Evolutionary conservation across 148 eudicot genomes (phyloP).

Genomic region (Chenopodium formosanum): DNA sequence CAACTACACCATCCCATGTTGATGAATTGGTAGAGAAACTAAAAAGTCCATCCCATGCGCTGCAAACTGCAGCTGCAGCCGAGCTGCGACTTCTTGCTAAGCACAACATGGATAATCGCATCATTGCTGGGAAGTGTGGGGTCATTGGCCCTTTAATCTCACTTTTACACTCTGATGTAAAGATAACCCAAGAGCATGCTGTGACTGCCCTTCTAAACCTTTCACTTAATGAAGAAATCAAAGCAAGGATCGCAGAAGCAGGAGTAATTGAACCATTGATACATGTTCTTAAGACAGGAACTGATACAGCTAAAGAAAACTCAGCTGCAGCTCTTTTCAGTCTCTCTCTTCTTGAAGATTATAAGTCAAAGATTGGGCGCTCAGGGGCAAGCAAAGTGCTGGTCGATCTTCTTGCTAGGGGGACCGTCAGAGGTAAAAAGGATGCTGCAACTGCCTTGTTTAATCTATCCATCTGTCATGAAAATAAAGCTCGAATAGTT

Average conservation of each 20-base stretch:
- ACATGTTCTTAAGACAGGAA: conserved; percentile 72
- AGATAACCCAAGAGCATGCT: conserved; percentile 80
- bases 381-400: conserved; percentile 73
- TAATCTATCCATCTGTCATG: conserved; percentile 86
- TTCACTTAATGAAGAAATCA: conserved; percentile 71
- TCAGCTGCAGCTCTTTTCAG: conserved; percentile 94
- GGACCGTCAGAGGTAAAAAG: conserved; percentile 93
- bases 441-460: conserved; percentile 93
- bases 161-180: conserved; percentile 51
- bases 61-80: conserved; percentile 60
- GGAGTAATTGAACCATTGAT: conserved; percentile 78
- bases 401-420: conserved; percentile 72
- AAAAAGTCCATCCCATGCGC: conserved; percentile 42
- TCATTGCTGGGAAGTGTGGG: conserved; percentile 57
- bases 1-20: conserved; percentile 51
- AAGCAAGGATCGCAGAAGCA: conserved; percentile 60
- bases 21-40: conserved; percentile 56
- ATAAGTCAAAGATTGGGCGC: conserved; percentile 78
- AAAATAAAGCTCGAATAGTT: conserved; percentile 86
- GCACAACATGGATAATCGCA: conserved; percentile 71
- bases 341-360: conserved; percentile 74
- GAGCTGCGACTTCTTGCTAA: conserved; percentile 75
- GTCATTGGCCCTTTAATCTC: conserved; percentile 71
- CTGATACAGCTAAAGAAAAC: conserved; percentile 69
- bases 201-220: conserved; percentile 86